A percentile compares a stretch with the other conserved stretches of the same genome.
Conservation (phyloP, 2,329 filamentous ascomycete species). For the Talaromyces islandicus region DNA sequence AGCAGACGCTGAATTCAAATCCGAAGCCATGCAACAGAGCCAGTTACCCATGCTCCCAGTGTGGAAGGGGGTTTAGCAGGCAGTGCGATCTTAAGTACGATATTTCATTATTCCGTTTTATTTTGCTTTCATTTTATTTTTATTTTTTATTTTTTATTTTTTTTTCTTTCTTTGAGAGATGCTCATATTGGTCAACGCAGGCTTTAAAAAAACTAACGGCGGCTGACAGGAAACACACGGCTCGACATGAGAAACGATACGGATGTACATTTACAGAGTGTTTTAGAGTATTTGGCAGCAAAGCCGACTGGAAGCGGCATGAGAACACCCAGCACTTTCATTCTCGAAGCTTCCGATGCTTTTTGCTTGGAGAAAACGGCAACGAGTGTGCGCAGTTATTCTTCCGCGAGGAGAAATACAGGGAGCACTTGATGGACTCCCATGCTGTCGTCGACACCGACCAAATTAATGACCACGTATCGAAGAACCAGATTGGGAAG, state of each 20-base stretch:
- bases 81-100: constrained; percentile 27
- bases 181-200: background rate
- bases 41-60: background rate
- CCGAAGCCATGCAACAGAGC: background rate
- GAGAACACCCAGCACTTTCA: constrained; percentile 74
- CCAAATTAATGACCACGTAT: constrained; percentile 24
- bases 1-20: background rate
- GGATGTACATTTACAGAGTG: constrained; percentile 71
- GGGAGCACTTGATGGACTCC: constrained; percentile 50
- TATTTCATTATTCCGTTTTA: background rate
- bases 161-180: too few relatives aligned
- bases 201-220: background rate
- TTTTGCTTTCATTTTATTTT: background rate
- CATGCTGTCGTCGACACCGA: constrained; percentile 40
- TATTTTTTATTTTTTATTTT: background rate
- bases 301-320: constrained; percentile 91
- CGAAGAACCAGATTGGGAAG: constrained; percentile 55
- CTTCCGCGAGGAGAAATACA: constrained; percentile 55
- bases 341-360: constrained; percentile 67
- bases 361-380: constrained; percentile 26
- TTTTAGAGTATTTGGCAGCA: constrained; percentile 73
- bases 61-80: background rate
- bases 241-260: constrained; percentile 75
- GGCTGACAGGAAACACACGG: constrained; percentile 66
- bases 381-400: constrained; percentile 54